phyloP scores from a whole-genome alignment of 1,139 yeast species.

The Geotrichum citri-aurantii region DNA sequence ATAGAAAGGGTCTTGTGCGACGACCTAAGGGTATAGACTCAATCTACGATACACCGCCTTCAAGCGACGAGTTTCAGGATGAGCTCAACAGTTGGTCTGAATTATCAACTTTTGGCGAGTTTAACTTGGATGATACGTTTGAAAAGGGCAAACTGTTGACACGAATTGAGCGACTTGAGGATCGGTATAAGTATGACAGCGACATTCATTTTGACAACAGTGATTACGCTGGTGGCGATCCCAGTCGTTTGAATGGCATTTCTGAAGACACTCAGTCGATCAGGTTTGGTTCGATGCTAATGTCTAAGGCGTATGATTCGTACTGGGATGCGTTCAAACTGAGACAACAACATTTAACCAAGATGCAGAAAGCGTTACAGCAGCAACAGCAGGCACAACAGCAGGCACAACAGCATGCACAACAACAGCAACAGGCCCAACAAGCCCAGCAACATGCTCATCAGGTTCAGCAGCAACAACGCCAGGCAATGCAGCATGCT shows the following conservation, averaged over 20 bases:
- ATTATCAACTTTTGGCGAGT: slow-evolving; percentile 8
- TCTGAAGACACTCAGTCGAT: slow-evolving; percentile 84
- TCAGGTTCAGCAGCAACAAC: slow-evolving; percentile 15
- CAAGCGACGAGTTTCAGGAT: slow-evolving; percentile 28
- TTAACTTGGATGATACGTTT: slow-evolving; percentile 22
- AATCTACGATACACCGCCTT: slow-evolving; percentile 2
- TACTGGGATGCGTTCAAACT: slow-evolving; percentile 46
- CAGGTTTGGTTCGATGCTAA: slow-evolving; percentile 84
- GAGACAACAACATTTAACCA: slow-evolving; percentile 25
- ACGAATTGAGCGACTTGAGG: slow-evolving; percentile 48
- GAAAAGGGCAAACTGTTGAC: slow-evolving; percentile 24
- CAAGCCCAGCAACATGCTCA: slow-evolving; percentile 14
- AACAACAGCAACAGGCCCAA: slow-evolving; percentile 28
- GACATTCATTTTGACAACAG: slow-evolving; percentile 49
- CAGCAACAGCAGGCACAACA: slow-evolving; percentile 28
- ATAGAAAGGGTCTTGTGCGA: slow-evolving; percentile 51
- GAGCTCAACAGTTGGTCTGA: slow-evolving; percentile 19
- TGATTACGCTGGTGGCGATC: slow-evolving; percentile 55
- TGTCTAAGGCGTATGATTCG: slow-evolving; percentile 75
- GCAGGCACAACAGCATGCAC: slow-evolving; percentile 28
- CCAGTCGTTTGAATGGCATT: slow-evolving; percentile 70
- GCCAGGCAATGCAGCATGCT: slow-evolving; percentile 4
- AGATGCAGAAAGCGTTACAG: slow-evolving; percentile 27
- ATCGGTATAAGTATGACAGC: slow-evolving; percentile 71
- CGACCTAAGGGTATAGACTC: slow-evolving; percentile 7